A percentile compares a stretch with the other conserved stretches of the same genome.
Evolutionary conservation across 75 land plant genomes (phyloP).

Genomic region (Isoetes taiwanensis): DNA sequence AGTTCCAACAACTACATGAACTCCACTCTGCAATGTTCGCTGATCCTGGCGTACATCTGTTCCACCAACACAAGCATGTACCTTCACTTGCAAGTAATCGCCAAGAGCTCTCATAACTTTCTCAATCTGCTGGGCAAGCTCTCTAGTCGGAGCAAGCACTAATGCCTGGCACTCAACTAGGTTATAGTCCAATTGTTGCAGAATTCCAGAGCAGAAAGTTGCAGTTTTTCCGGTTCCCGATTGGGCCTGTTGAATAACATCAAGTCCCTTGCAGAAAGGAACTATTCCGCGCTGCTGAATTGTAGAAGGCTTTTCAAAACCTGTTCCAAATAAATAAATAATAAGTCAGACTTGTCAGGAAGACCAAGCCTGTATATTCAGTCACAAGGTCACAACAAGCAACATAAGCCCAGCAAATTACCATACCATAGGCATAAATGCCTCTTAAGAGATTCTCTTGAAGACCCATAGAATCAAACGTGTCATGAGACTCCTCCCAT

Average conservation of each 20-base stretch:
- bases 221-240: conserved; percentile 78
- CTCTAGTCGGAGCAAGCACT: conserved; percentile 59
- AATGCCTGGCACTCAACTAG: conserved; percentile 43
- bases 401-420: not conserved
- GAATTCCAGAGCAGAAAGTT: conserved; percentile 69
- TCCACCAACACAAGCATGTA: conserved; percentile 75
- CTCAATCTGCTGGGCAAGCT: conserved; percentile 60
- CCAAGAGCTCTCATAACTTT: conserved; percentile 63
- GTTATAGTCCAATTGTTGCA: conserved; percentile 55
- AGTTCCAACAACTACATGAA: conserved; percentile 66
- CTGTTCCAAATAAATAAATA: conserved; percentile 10
- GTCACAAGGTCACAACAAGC: not conserved
- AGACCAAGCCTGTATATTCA: not conserved
- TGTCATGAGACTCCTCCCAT: conserved; percentile 51
- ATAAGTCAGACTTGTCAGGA: not conserved
- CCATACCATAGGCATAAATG: conserved; percentile 53
- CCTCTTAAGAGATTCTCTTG: conserved; percentile 58
- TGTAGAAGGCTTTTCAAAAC: conserved; percentile 69
- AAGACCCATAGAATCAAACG: conserved; percentile 54
- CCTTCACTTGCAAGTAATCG: conserved; percentile 61
- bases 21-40: conserved; percentile 44
- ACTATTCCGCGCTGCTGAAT: conserved; percentile 79
- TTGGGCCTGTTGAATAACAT: conserved; percentile 69
- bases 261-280: conserved; percentile 63
- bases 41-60: conserved; percentile 61